These are phyloP conservation scores for Umbelopsis vinacea DNA, from an alignment of 192 early-diverging fungal species.

Conservation along the genomic window DNA sequence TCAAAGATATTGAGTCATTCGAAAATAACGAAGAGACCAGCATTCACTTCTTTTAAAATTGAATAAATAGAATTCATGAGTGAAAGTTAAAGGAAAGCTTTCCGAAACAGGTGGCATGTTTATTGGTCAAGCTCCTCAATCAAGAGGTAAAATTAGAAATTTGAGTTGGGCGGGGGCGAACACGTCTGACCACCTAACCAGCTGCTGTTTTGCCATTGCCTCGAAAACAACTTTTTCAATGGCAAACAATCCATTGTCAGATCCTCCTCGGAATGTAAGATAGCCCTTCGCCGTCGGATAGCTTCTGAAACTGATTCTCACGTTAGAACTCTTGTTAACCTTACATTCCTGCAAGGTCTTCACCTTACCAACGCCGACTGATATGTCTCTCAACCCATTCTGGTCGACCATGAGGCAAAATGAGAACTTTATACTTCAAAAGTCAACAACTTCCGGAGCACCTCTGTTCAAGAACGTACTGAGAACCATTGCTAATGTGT, in stretches of 20 bases:
- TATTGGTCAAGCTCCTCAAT: no score
- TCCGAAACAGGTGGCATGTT: no score
- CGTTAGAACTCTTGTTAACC: no score
- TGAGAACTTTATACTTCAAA: slow-evolving; percentile 71
- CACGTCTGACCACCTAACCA: background rate
- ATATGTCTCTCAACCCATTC: slow-evolving; percentile 60
- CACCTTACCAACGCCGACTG: slow-evolving; percentile 52
- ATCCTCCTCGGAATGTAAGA: slow-evolving; percentile 18
- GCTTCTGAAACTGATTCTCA: no score
- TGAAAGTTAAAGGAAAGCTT: no score
- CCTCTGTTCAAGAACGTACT: slow-evolving; percentile 69
- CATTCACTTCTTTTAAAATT: no score
- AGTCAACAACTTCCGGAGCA: slow-evolving; percentile 58
- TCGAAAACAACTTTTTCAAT: background rate
- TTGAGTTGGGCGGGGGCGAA: background rate
- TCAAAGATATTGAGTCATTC: no score
- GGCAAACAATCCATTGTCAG: slow-evolving; percentile 12
- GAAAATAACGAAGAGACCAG: no score
- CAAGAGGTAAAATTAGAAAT: background rate
- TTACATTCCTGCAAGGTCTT: slow-evolving; percentile 30
- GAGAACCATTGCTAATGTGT: slow-evolving; percentile 92
- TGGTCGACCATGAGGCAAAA: slow-evolving; percentile 65
- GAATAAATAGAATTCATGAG: no score
- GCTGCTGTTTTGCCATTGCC: background rate
- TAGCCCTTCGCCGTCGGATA: background rate